Conservation (phyloP, 768 basidiomycete species). For the Lentinula edodes region DNA sequence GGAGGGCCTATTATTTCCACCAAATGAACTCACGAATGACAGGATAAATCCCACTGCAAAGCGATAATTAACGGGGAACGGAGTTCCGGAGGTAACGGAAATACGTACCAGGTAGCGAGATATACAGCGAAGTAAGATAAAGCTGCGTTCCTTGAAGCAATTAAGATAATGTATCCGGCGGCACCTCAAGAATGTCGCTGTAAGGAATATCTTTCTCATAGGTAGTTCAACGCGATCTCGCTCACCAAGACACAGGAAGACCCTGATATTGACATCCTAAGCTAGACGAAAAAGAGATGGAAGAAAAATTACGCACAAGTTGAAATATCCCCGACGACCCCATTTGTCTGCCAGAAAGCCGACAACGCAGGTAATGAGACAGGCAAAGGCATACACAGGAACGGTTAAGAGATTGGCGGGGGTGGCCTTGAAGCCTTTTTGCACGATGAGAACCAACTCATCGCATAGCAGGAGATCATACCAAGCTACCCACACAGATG, state of each 20-base stretch:
- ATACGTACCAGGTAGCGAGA: constrained; percentile 47
- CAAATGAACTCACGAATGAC: constrained; percentile 47
- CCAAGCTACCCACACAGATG: constrained; percentile 28
- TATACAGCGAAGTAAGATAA: constrained; percentile 72
- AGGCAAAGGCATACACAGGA: constrained; percentile 69
- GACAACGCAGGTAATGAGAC: constrained; percentile 57
- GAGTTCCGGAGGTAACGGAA: not conserved
- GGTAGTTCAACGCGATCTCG: not conserved
- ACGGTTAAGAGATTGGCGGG: constrained; percentile 73
- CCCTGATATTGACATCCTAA: constrained; percentile 16
- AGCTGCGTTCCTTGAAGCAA: constrained; percentile 53
- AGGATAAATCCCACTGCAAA: constrained; percentile 64
- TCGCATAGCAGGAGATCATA: constrained; percentile 14
- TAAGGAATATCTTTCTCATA: not conserved
- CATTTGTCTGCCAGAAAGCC: constrained; percentile 60
- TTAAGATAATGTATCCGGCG: constrained; percentile 66
- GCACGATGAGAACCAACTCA: not conserved
- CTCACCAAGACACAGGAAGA: constrained; percentile 30
- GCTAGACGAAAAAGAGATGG: not conserved
- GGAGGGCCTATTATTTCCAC: not conserved
- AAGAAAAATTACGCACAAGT: constrained; percentile 40
- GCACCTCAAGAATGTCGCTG: constrained; percentile 28
- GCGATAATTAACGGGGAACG: constrained; percentile 1
- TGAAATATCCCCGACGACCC: constrained; percentile 56
- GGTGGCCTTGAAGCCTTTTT: constrained; percentile 57